A percentile compares a stretch with the other conserved stretches of the same genome.
These are phyloP conservation scores for Colletotrichum tanaceti DNA, from an alignment of 2,329 filamentous ascomycete species.

Conservation along the genomic window DNA sequence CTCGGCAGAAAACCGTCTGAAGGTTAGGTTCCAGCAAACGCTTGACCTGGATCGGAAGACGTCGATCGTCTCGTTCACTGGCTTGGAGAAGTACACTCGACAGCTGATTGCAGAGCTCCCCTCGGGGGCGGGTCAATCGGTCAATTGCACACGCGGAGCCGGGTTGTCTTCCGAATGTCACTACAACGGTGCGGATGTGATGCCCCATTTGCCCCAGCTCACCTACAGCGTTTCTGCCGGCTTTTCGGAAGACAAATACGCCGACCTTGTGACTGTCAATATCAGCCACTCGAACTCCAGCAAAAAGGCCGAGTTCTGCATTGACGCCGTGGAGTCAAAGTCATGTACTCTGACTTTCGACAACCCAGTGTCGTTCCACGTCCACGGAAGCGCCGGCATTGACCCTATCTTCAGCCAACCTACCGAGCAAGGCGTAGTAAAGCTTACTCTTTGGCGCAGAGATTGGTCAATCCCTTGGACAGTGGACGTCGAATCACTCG, in stretches of 20 bases:
- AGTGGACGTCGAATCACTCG: constrained; percentile 71
- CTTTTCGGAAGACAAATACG: constrained; percentile 54
- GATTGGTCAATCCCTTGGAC: constrained; percentile 82
- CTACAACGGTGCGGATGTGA: constrained; percentile 71
- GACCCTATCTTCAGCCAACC: constrained; percentile 74
- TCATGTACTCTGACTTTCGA: constrained; percentile 81
- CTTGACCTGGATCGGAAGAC: constrained; percentile 77
- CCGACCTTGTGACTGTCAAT: constrained; percentile 74
- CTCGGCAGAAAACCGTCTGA: constrained; percentile 80
- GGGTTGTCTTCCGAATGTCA: constrained; percentile 71
- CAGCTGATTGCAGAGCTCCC: constrained; percentile 77
- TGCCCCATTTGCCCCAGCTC: constrained; percentile 66
- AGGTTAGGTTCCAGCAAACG: constrained; percentile 86
- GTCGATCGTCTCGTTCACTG: constrained; percentile 76
- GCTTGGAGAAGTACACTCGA: constrained; percentile 74
- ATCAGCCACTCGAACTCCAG: constrained; percentile 54
- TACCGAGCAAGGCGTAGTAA: constrained; percentile 71
- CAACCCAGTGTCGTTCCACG: constrained; percentile 63
- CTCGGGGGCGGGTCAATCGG: constrained; percentile 71
- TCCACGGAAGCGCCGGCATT: constrained; percentile 69
- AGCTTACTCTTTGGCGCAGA: constrained; percentile 84
- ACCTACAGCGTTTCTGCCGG: constrained; percentile 51
- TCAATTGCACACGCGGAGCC: constrained; percentile 62
- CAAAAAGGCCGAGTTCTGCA: constrained; percentile 68
- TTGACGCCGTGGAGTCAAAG: constrained; percentile 81